Percentiles rank a stretch among this genome's conserved stretches.
These are phyloP conservation scores for Cyamopsis tetragonoloba DNA, from an alignment of 306 rosid species.

Conservation along the genomic window DNA sequence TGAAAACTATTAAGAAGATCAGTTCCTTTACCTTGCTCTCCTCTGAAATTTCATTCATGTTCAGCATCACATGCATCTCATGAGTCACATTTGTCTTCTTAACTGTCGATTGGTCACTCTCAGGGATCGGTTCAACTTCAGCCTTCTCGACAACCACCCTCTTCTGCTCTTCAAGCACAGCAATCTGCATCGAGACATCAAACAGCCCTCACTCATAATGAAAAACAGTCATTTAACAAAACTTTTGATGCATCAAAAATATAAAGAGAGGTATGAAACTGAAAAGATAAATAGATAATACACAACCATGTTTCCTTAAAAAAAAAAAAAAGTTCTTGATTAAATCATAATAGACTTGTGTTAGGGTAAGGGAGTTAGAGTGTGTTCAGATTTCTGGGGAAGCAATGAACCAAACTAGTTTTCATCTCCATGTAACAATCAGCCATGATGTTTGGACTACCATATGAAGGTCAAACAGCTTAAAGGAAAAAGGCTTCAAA, in stretches of 20 bases:
- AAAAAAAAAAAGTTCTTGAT: background rate
- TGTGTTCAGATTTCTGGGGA: no score
- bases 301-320: background rate
- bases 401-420: no score
- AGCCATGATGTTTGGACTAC: no score
- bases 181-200: slow-evolving; percentile 54
- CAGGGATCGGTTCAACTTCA: slow-evolving; percentile 36
- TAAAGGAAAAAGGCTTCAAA: no score
- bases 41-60: slow-evolving; percentile 42
- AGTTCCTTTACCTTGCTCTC: slow-evolving; percentile 45
- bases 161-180: slow-evolving; percentile 72
- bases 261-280: background rate
- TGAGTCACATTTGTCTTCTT: slow-evolving; percentile 21
- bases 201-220: slow-evolving; percentile 6
- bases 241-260: background rate
- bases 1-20: slow-evolving; percentile 15
- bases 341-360: background rate
- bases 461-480: no score
- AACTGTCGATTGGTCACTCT: slow-evolving; percentile 28
- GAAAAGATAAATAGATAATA: slow-evolving; percentile 17
- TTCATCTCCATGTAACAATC: no score
- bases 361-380: no score
- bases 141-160: slow-evolving; percentile 35
- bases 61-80: slow-evolving; percentile 32
- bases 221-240: background rate